These are phyloP conservation scores for Hypoxylon sp. DNA, from an alignment of 2,329 filamentous ascomycete genomes.

Conservation along the genomic window DNA sequence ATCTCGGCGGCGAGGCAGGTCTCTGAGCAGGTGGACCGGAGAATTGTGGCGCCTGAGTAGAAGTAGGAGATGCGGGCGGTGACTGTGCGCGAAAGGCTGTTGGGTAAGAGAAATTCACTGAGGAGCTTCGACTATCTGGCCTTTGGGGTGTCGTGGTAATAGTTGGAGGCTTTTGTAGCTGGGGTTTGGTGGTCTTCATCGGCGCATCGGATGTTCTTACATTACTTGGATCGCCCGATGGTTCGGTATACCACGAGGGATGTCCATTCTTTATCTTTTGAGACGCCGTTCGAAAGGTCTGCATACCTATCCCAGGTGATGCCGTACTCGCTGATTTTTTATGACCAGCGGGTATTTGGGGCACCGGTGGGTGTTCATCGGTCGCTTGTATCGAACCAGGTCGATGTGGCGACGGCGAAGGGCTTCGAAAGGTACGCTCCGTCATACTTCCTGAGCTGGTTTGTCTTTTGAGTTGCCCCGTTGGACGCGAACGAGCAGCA, in stretches of 20 bases:
- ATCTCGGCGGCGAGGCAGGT: slow-evolving; percentile 39
- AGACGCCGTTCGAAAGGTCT: slow-evolving; percentile 66
- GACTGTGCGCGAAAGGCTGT: slow-evolving; percentile 58
- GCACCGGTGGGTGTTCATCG: slow-evolving; percentile 77
- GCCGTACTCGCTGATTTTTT: slow-evolving; percentile 55
- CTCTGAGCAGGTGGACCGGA: slow-evolving; percentile 34
- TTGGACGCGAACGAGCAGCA: slow-evolving; percentile 52
- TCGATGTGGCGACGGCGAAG: slow-evolving; percentile 76
- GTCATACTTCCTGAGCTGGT: slow-evolving; percentile 86
- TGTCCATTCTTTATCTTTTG: slow-evolving; percentile 61
- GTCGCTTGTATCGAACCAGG: slow-evolving; percentile 54
- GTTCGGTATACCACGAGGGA: slow-evolving; percentile 64
- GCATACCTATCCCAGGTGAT: slow-evolving; percentile 58
- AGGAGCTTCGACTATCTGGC: slow-evolving; percentile 62
- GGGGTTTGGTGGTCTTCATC: slow-evolving; percentile 54
- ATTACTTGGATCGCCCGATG: slow-evolving; percentile 58
- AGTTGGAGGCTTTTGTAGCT: slow-evolving; percentile 48
- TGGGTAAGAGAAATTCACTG: slow-evolving; percentile 72
- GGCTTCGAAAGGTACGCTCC: slow-evolving; percentile 86
- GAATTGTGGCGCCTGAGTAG: slow-evolving; percentile 38
- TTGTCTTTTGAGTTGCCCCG: slow-evolving; percentile 69
- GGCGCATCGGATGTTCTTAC: slow-evolving; percentile 61
- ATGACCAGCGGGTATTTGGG: slow-evolving; percentile 69
- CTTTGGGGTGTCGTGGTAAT: slow-evolving; percentile 54
- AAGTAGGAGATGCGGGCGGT: slow-evolving; percentile 52